Percentiles rank a stretch among this genome's conserved stretches.
Evolutionary conservation across 75 land plant species (phyloP).

Genomic region (Ceratopteris richardii): DNA sequence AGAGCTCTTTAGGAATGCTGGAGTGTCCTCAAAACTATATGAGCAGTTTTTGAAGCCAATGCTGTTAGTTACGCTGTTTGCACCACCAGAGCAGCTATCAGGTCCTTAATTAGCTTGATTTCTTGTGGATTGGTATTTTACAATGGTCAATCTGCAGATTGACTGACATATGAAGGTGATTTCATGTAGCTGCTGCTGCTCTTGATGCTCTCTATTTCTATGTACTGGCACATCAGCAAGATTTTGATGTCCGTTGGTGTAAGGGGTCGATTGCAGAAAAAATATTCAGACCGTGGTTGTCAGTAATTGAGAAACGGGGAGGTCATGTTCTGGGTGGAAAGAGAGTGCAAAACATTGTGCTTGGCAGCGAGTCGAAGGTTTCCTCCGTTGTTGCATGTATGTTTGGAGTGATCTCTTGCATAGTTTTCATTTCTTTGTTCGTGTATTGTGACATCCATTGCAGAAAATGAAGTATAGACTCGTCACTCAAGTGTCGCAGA

Average conservation of each 20-base stretch:
- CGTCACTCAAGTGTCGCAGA: no score
- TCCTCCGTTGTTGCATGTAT: constrained; percentile 16
- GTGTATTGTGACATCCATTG: no score
- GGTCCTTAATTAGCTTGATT: constrained; percentile 6
- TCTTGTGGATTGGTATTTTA: neutral
- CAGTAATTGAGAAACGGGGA: constrained; percentile 21
- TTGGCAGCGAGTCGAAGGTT: constrained; percentile 1
- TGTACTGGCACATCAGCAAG: constrained; percentile 36
- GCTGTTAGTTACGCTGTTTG: constrained; percentile 34
- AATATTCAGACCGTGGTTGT: constrained; percentile 32
- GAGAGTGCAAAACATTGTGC: constrained; percentile 17
- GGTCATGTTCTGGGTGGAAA: constrained; percentile 22
- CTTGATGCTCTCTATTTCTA: constrained; percentile 33
- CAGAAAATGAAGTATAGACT: no score
- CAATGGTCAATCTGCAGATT: neutral
- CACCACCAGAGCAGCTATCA: constrained; percentile 36
- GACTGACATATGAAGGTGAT: no score
- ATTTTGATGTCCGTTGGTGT: constrained; percentile 42
- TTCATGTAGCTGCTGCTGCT: constrained; percentile 32
- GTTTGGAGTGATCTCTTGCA: neutral
- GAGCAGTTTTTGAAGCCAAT: constrained; percentile 29
- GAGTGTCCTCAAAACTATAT: constrained; percentile 23
- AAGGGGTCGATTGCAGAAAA: constrained; percentile 29
- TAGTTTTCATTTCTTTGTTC: no score
- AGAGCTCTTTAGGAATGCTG: constrained; percentile 28